These are phyloP conservation scores for Fusarium subglutinans DNA, from an alignment of 2,329 filamentous ascomycete genomes.

Conservation along the genomic window DNA sequence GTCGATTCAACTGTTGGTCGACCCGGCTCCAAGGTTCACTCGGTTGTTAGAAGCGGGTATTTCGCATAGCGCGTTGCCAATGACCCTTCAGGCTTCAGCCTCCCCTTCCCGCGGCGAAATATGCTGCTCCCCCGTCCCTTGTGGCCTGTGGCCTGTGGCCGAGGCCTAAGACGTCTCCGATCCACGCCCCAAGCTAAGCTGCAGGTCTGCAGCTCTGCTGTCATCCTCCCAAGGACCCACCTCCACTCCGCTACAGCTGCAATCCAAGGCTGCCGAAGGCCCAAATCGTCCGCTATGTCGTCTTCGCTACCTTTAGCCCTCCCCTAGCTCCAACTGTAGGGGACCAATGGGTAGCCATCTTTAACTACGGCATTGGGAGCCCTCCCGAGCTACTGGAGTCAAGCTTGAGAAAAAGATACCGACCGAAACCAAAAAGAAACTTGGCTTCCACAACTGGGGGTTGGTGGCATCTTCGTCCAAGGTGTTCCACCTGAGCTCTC, in stretches of 20 bases:
- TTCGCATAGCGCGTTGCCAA: conserved; percentile 9
- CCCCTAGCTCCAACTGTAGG: conserved; percentile 16
- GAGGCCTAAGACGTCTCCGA: conserved; percentile 17
- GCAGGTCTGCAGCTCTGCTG: conserved; percentile 16
- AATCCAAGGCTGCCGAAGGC: conserved; percentile 20
- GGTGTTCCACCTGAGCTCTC: neutral
- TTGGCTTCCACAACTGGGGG: neutral
- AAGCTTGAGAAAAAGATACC: conserved; percentile 3
- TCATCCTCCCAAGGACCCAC: conserved; percentile 22
- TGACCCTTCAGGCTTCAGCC: conserved; percentile 1
- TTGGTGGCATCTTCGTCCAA: neutral
- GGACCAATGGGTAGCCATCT: conserved; percentile 27
- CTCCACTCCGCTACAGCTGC: conserved; percentile 10
- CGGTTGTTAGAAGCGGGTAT: conserved; percentile 15
- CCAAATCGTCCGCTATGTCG: conserved; percentile 10
- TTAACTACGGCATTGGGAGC: conserved; percentile 31
- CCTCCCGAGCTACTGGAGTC: conserved; percentile 21
- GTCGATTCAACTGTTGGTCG: conserved; percentile 3
- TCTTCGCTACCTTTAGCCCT: conserved; percentile 6
- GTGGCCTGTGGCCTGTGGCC: neutral
- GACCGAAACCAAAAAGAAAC: neutral
- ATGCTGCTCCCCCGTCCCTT: conserved; percentile 27
- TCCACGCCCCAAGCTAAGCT: conserved; percentile 12
- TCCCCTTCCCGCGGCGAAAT: conserved; percentile 20
- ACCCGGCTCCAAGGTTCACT: conserved; percentile 27